Base-by-base conservation (phyloP, 805 yeast species). In the Nakazawaea populi region DNA sequence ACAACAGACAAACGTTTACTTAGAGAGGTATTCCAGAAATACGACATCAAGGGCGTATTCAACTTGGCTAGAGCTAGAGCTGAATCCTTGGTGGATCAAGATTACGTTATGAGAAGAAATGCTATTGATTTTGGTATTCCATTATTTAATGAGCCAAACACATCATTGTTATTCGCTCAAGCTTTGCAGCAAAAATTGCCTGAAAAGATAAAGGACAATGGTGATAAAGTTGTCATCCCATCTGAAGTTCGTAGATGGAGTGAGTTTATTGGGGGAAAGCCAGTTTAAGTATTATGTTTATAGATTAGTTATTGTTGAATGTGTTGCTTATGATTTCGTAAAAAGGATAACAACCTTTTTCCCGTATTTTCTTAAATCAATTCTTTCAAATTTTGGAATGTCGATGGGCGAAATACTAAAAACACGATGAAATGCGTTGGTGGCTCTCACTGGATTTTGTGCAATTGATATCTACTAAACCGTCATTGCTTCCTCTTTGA, bases 101-200 rank as follows among this genome's bases (percentile, higher is more conserved):
- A 94, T 71, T 94, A 94, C 69, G 85, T 92, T 52, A 94, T 94
- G 99, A 86, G 99, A 77, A 86, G 99, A 76, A 94, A 94, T 68
- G 98, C 99, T 45, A 95, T 94, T 72, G 99, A 94, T 69, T 94
- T 94, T 67, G 98, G 88, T 54, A 85, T 92, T 63, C 97, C 99
- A 42, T 76, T 94, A 65, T 92, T 94, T 76, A 94, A 92, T 66
- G 99, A 94, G 74, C 97, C 98, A 57, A 83, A 89, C 66, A 95
- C 99, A 27, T 86, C 97, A 2, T 65, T 83, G 60, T 72, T 94
- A 60, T 94, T 94, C 69, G 90, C 97, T 27, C 73, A 82, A 64
- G 88, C 96, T 56, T 75, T 94, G 72, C 80, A 80, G 58, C 80
- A 71, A 50, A 89, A 90, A 75, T 87, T 58, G 71, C 80, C 58